Base-by-base conservation (phyloP, 1,284 basidiomycete genomes). In the Xerocomus minutiporus region DNA sequence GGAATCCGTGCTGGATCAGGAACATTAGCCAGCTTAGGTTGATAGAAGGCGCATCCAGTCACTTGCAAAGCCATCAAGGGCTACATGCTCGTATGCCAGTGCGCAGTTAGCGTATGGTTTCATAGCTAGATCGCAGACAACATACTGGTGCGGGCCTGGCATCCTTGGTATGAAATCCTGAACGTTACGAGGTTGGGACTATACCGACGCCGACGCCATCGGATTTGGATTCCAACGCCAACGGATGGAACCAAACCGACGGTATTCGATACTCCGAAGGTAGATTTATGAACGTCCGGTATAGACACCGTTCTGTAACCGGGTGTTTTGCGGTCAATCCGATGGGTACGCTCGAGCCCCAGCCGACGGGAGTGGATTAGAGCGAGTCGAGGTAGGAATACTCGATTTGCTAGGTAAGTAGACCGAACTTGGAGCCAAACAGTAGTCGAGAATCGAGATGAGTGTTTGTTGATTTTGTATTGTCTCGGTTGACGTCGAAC, bases 191-290 rank as follows among this genome's bases (percentile, higher is more conserved):
- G 31, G 31, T 12, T 13, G 31, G 31, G 4, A 32, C 5, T 32
- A 11, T 29, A 8, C 26, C 35, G n/a, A 45, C 17, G 8, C 34
- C 34, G n/a, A n/a, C 31, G 58, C 59, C 44, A 46, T 50, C 54
- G 48, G 54, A 23, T 17, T 5, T 2, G 15, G 23, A 23, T 36
- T 31, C 52, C 53, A 48, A 43, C 41, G 48, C 56, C 59, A 43
- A 48, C 40, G 53, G 57, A 25, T 0, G 41, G 43, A 38, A 46
- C 39, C 13, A n/a, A 32, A 11, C 57, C 51, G 55, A 49, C 57
- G 49, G 56, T 4, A 48, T 31, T 36, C 29, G n/a, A 31, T 35
- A 7, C 20, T 34, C 43, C 39, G 28, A 35, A 15, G 39, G 13
- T 23, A 5, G 6, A 12, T 31, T 29, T 15, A 15, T 35, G 23